Evolutionary conservation across 345 rosid genomes (phyloP), one percentile per base, ranked within the genome.

Genomic region (Eucalyptus sp.): DNA sequence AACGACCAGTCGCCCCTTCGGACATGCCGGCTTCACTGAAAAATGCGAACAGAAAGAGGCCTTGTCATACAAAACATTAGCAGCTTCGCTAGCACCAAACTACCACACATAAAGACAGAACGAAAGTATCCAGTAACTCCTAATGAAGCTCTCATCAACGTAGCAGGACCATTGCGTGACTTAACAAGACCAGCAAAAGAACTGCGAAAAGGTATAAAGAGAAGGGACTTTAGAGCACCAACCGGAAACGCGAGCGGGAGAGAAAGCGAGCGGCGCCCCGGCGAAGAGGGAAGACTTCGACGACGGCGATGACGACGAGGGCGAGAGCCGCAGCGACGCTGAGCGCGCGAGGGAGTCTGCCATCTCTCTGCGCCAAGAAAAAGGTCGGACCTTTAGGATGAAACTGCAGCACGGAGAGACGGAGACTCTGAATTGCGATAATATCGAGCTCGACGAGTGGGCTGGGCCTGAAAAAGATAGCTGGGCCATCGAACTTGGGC

Each of bases 231-330:
- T 9, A 68, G 80, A 33, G 41, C 80, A 68, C 80, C 13, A 68
- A 96, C 97, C 94, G 20, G 94, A 86, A 89, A 89, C 54, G 31
- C 90, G 71, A 86, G 90, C 29, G 62, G 95, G 91, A 87, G 91
- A 90, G 88, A 91, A 88, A 89, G 91, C 52, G 89, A 94, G 90
- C 43, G 93, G 92, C 44, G 92, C 87, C 79, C 92, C 96, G 29
- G 60, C 31, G 89, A 91, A 93, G 62, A 83, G 87, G 24, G 91
- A 87, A 18, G 95, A 92, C 2, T 89, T 90, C 16, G 91, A 90
- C 5, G 93, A 88, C 1, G 92, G 89, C 9, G 88, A 86, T 3
- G 92, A 89, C 87, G 93, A 88, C 87, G 93, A 71, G 37, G 93
- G 83, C 22, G 91, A 89, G 90, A 91, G 91, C 46, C 89, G 92